Evolutionary conservation across 2,329 filamentous ascomycete genomes (phyloP).

Genomic region (Exophiala viscosa): DNA sequence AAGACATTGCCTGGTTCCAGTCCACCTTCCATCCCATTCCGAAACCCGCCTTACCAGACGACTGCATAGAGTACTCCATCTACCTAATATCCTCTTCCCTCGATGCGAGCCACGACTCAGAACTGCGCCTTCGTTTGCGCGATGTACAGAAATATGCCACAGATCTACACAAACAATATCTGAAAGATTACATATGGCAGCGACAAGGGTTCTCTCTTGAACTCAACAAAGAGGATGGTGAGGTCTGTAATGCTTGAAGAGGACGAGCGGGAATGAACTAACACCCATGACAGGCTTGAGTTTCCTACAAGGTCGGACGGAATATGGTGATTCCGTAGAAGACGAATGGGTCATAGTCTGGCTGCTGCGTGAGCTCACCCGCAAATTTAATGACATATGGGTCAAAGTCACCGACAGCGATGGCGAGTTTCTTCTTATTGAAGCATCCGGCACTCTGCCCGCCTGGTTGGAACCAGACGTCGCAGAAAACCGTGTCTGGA

Average conservation of each 20-base stretch:
- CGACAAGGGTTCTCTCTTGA: constrained; percentile 74
- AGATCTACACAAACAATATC: constrained; percentile 59
- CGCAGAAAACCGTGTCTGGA: constrained; percentile 84
- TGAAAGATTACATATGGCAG: constrained; percentile 95
- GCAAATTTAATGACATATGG: constrained; percentile 70
- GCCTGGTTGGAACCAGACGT: constrained; percentile 90
- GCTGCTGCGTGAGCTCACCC: constrained; percentile 76
- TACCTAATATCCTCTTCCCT: constrained; percentile 63
- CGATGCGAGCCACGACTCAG: constrained; percentile 51
- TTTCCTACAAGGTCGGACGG: constrained; percentile 71
- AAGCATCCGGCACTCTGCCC: constrained; percentile 83
- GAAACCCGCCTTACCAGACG: constrained; percentile 67
- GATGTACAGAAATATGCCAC: constrained; percentile 66
- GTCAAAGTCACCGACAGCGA: constrained; percentile 79
- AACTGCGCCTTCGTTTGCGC: constrained; percentile 64
- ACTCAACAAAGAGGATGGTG: constrained; percentile 58
- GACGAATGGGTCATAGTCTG: constrained; percentile 98
- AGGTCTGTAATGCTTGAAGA: constrained; percentile 27
- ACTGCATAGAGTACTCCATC: constrained; percentile 80
- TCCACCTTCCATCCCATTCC: constrained; percentile 64
- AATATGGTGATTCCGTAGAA: constrained; percentile 91
- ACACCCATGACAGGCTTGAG: constrained; percentile 40
- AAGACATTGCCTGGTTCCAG: constrained; percentile 63
- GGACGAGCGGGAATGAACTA: constrained; percentile 22
- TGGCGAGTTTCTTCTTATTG: constrained; percentile 91